A percentile compares a stretch with the other conserved stretches of the same genome.
Conservation (phyloP, 768 basidiomycete species). For the Gymnopilus dilepis region DNA sequence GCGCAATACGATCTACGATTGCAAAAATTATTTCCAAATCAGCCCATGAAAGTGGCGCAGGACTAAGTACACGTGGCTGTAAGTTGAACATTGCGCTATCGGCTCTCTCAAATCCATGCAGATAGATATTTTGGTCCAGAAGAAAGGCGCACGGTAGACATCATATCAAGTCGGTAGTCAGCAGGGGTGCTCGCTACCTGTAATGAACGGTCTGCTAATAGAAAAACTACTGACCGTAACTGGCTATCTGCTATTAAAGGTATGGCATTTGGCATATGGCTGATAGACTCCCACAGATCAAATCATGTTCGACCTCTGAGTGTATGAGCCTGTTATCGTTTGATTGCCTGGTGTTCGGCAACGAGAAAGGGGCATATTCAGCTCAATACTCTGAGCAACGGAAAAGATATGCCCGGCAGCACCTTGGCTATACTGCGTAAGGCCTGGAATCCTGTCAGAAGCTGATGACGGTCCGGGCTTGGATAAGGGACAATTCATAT, state of each 20-base stretch:
- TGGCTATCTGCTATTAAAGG: background rate
- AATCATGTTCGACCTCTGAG: conserved; percentile 7
- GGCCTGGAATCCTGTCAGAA: background rate
- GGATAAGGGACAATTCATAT: background rate
- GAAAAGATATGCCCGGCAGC: background rate
- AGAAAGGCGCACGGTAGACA: no score
- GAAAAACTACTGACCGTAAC: background rate
- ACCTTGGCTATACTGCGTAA: background rate
- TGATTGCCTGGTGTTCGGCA: conserved; percentile 21
- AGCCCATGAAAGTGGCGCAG: no score
- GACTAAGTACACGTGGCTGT: no score
- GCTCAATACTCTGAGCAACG: background rate
- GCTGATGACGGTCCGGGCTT: background rate
- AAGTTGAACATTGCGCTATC: no score
- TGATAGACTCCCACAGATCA: conserved; percentile 1
- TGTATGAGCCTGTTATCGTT: conserved; percentile 18
- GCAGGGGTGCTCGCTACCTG: no score
- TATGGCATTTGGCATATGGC: conserved; percentile 12
- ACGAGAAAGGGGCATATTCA: conserved; percentile 1
- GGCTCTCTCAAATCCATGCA: no score
- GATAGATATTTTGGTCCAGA: no score
- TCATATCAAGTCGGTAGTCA: no score
- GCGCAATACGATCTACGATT: background rate
- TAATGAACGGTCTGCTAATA: background rate
- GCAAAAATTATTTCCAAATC: no score